These are phyloP conservation scores for Chaetomium cochliodes DNA, from an alignment of 495 filamentous ascomycete species.

Conservation along the genomic window DNA sequence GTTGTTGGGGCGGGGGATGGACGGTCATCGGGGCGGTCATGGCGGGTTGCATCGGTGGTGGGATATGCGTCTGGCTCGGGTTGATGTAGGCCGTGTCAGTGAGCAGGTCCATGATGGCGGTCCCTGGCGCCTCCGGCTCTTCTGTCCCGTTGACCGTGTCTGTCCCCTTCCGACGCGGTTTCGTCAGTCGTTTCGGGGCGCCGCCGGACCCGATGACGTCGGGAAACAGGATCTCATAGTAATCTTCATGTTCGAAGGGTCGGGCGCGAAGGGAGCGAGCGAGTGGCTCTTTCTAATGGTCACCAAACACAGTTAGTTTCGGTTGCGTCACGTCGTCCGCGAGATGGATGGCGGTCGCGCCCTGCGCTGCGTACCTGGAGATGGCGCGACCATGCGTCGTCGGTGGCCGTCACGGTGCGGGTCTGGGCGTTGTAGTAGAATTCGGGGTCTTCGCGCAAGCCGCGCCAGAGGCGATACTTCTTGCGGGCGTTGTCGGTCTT, in stretches of 20 bases:
- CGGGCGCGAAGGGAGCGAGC: constrained; percentile 48
- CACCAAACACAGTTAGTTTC: not conserved
- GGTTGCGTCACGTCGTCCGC: not conserved
- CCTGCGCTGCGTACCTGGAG: constrained; percentile 39
- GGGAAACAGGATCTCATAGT: constrained; percentile 51
- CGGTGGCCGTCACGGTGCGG: constrained; percentile 46
- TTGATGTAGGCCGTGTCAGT: constrained; percentile 28
- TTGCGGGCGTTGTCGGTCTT: constrained; percentile 56
- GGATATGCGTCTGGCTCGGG: constrained; percentile 29
- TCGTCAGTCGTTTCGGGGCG: constrained; percentile 51
- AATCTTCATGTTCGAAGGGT: constrained; percentile 53
- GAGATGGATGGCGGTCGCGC: too few species aligned
- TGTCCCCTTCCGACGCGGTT: constrained; percentile 42
- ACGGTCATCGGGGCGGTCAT: constrained; percentile 17
- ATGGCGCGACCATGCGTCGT: constrained; percentile 51
- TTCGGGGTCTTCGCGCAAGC: constrained; percentile 49
- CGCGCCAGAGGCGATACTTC: constrained; percentile 55
- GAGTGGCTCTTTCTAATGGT: constrained; percentile 46
- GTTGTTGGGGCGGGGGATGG: constrained; percentile 8
- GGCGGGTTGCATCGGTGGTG: constrained; percentile 20
- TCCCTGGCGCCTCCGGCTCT: constrained; percentile 35
- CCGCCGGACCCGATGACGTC: constrained; percentile 53
- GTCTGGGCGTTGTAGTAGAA: constrained; percentile 47
- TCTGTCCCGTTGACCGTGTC: constrained; percentile 32
- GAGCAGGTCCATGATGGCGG: constrained; percentile 37